A percentile compares a stretch with the other conserved stretches of the same genome.
phyloP scores from a whole-genome alignment of 257 asterid species.

The Vinca minor region DNA sequence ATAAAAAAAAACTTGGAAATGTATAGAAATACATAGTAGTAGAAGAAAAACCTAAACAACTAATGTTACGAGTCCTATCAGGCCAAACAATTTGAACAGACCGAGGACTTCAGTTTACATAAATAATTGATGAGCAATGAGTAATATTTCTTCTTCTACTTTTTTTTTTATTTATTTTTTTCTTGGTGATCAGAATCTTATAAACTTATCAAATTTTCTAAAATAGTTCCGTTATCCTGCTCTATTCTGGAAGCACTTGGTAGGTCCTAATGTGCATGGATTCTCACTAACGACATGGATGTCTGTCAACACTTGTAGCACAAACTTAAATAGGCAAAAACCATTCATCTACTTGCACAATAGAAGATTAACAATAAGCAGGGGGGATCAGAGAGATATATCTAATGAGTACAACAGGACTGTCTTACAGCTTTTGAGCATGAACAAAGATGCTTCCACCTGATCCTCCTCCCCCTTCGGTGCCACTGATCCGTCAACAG shows the following conservation, averaged over 20 bases:
- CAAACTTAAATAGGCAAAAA: background rate
- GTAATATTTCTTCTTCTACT: background rate
- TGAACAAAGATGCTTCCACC: constrained; percentile 75
- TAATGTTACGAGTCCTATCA: background rate
- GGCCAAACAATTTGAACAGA: background rate
- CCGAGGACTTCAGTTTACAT: background rate
- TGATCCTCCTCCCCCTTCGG: constrained; percentile 90
- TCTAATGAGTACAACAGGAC: constrained; percentile 23
- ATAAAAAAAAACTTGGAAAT: background rate
- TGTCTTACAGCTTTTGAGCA: constrained; percentile 83
- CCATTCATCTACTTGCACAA: background rate
- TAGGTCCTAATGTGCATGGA: background rate
- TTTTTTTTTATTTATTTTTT: too few species aligned
- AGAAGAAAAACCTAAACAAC: background rate
- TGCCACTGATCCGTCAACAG: constrained; percentile 81
- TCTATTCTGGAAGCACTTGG: background rate
- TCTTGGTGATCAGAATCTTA: background rate
- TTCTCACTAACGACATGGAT: background rate
- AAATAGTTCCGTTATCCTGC: too few species aligned
- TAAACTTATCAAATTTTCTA: background rate
- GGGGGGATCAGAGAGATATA: background rate
- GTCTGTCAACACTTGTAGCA: background rate
- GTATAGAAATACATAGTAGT: background rate
- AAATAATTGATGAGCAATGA: background rate
- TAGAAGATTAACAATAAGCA: background rate